phyloP scores from a whole-genome alignment of 1,139 yeast genomes.

The Geotrichum aggregatum region DNA sequence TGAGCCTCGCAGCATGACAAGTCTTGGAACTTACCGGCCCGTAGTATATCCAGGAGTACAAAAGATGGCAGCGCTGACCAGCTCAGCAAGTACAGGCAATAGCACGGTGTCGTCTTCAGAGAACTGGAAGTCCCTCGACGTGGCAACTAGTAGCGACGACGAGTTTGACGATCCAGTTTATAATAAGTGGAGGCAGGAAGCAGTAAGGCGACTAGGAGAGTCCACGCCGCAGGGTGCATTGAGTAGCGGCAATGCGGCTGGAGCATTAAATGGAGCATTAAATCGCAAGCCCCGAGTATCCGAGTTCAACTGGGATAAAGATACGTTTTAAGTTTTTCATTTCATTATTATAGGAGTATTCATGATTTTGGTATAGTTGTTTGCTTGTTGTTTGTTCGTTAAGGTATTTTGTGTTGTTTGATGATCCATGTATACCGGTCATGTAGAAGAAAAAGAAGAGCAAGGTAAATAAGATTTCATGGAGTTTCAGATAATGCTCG shows the following conservation, averaged over 20 bases:
- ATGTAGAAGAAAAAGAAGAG: too few relatives aligned
- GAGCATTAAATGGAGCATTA: not conserved
- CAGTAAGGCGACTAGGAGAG: not conserved
- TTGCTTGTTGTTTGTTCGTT: too few relatives aligned
- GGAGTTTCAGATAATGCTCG: too few relatives aligned
- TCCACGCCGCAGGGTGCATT: not conserved
- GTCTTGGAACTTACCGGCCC: not conserved
- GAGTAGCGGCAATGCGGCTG: not conserved
- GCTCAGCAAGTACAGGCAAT: conserved; percentile 7
- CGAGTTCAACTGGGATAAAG: conserved; percentile 35
- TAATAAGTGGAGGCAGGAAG: conserved; percentile 10
- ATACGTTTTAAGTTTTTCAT: conserved; percentile 25
- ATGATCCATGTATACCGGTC: too few relatives aligned
- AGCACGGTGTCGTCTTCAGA: conserved; percentile 20
- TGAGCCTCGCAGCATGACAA: not conserved
- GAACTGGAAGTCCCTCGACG: conserved; percentile 9
- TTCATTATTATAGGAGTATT: too few relatives aligned
- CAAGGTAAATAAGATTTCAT: too few relatives aligned
- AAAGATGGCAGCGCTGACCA: not conserved
- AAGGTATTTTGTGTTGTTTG: too few relatives aligned
- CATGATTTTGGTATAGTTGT: too few relatives aligned
- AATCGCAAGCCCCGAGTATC: conserved; percentile 25
- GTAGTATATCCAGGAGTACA: not conserved
- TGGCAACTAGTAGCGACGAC: conserved; percentile 7
- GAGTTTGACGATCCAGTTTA: conserved; percentile 11